Evolutionary conservation across 2,329 filamentous ascomycete genomes (phyloP), one percentile per base, ranked within the genome.

Genomic region (Pleurostoma richardsiae): DNA sequence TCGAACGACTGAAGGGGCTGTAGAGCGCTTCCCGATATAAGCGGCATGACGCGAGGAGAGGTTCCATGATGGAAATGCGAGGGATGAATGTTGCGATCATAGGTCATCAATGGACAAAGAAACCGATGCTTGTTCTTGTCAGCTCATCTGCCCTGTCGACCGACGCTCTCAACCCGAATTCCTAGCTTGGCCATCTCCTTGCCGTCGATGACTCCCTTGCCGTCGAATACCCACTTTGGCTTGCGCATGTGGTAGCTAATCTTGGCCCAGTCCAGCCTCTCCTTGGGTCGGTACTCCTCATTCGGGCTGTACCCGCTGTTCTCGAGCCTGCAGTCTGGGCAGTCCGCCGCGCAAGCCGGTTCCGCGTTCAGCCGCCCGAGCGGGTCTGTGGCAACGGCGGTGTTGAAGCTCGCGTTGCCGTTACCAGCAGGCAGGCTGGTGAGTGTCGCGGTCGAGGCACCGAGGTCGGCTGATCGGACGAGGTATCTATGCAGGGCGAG

Each of bases 211-310:
- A 79, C 69, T 38, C 75, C 74, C 46, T 73, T 72, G n/a, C 77
- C 77, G 49, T 80, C 76, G 61, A 80, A 80, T 29, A 80, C 64
- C 74, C 74, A 79, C 47, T 70, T 72, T 8, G 77, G 76, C 62
- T 74, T 72, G 42, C 66, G 66, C 74, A 80, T 79, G 52, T 62
- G 59, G 44, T 66, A 59, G 40, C 73, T 65, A 40, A 80, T 73
- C 59, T 64, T 69, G 46, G 63, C 65, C 76, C 77, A 80, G 63
- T 80, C 72, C 19, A 80, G 57, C 36, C 61, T 66, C 59, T 73
- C 72, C 60, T 71, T 75, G 45, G 66, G 53, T 53, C 67, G 69
- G 61, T 73, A 69, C 56, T 73, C 71, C 38, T 67, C 65, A 44
- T 64, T 65, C 44, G 69, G 69, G 56, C 71, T 70, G 10, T 70